Base-by-base conservation (phyloP, 2,329 filamentous ascomycete genomes). In the Bipolaris gigantea region DNA sequence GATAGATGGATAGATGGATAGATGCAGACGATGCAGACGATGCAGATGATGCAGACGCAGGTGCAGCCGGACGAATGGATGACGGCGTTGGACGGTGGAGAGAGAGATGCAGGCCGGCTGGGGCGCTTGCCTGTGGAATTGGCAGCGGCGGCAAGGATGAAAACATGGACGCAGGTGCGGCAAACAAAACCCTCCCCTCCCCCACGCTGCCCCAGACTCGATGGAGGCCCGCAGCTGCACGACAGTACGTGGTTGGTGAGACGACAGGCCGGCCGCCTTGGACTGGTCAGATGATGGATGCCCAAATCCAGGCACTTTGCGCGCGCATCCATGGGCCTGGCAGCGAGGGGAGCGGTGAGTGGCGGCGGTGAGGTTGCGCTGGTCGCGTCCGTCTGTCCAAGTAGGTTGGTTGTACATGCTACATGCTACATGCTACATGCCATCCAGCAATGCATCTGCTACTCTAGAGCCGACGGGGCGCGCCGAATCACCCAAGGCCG, bases 251-350 rank as follows among this genome's bases (percentile, higher is more conserved):
- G 50, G 40, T 59, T 48, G 53, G 49, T 62, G 55, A 62, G 66
- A 63, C 58, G 52, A 56, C 10, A 11, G 27, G 2, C 27, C 27
- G 27, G 27, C 27, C 10, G 56, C 39, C 9, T 27, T 11, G 15
- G 23, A 30, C 39, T 35, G 27, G 64, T 73, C 71, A 72, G 64
- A 71, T 72, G 70, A 73, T 62, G 48, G 39, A 23, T 13, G 48
- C 60, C 50, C 56, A 51, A 23, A 10, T 10, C 38, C 30, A 9
- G 19, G 35, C 35, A 27, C 25, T 35, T 52, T 42, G 27, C 19
- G 49, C 46, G 40, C 44, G 45, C 44, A 36, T 53, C 50, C 36
- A 45, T 11, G n/a, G 34, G 46, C 55, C 11, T n/a, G 15, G 5
- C 27, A 33, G 18, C 16, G 45, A 16, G 46, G 18, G 25, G 45